Base-by-base conservation (phyloP, 75 land plant species). In the Isoetes taiwanensis region DNA sequence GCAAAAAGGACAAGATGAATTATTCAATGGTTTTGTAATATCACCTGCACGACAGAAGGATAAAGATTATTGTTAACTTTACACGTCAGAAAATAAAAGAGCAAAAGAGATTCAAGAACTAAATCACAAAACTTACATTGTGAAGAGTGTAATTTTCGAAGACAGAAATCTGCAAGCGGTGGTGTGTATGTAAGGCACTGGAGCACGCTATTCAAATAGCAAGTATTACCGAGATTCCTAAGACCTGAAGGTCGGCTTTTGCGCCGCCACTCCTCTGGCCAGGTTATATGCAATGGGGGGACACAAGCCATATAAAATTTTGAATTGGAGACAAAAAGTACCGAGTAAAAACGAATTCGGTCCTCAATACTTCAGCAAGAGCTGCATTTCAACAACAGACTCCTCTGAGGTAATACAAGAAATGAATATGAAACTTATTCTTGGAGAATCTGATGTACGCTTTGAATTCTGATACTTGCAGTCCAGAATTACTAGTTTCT, bases 141-240 rank as follows among this genome's bases (percentile, higher is more conserved):
- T 3, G 72, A 61, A 54, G 97, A 83, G 61, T 93, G 98, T 1
- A 58, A 78, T 37, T 38, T 28, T 0, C 33, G 54, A 63, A 93
- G 79, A 66, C 96, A 93, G 70, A 84, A 80, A 64, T 88, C 72
- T 52, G 99, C 99, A 43, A 93, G 78, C 14, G 99, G 99, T 42
- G 99, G 96, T 21, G 99, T 93, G 73, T 84, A 84, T 26, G 99
- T 81, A 34, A 93, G 80, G 62, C 99, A 93, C 78, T 93, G 99
- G 30, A 93, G 78, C 32, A 93, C 99, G 54, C 84, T 79, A 67
- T 93, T 93, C 73, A 93, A 75, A 62, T 93, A 93, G 72, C 99
- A 93, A 14, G 83, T 70, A 66, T 93, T 93, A 28, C 99, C 99
- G 34, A 84, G 74, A 50, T 93, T 93, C 39, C 41, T 72, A 41